Base-by-base conservation (phyloP, 2,329 filamentous ascomycete genomes). In the Claviceps maximensis region DNA sequence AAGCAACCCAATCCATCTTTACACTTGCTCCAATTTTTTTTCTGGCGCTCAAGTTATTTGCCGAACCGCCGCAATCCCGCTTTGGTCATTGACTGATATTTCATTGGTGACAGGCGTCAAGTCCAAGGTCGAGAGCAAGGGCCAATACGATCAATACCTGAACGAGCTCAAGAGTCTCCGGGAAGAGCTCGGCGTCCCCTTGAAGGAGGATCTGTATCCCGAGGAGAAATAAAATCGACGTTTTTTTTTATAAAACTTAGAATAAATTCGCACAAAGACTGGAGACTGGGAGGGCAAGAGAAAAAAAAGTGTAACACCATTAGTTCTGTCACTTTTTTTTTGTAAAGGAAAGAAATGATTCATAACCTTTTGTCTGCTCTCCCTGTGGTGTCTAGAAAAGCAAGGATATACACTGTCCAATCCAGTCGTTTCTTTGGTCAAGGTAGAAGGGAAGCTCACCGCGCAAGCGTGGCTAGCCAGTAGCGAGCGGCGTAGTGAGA, bases 91-190 rank as follows among this genome's bases (percentile, higher is more conserved):
- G 15, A 44, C 36, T 33, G 51, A 47, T 19, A 17, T 4, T 25
- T 31, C 12, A 21, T 31, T 15, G 27, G 23, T 29, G 27, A 33
- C 59, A 95, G 90, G 91, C 67, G 86, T 98, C 81, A 96, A 95
- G 78, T 88, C 89, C 74, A 98, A 98, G 83, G 93, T 97, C 63
- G 93, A 98, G 82, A 98, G 95, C 83, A 86, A 89, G 74, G 82
- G 82, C 67, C 93, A 98, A 78, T 98, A 98, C 77, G 81, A 96
- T 68, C 86, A 95, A 77, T 96, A 95, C 75, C 83, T 98, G 57
- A 79, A 87, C 67, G 88, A 95, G 77, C 88, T 98, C 62, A 89
- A 95, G 79, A 79, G 85, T 59, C 78, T 97, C 66, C 85, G 90
- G 65, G 88, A 95, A 79, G 91, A 97, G 77, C 83, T 97, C 58